Percentiles rank a stretch among this genome's conserved stretches.
Evolutionary conservation across 768 basidiomycete genomes (phyloP).

Genomic region (Rhizopogon vinicolor): DNA sequence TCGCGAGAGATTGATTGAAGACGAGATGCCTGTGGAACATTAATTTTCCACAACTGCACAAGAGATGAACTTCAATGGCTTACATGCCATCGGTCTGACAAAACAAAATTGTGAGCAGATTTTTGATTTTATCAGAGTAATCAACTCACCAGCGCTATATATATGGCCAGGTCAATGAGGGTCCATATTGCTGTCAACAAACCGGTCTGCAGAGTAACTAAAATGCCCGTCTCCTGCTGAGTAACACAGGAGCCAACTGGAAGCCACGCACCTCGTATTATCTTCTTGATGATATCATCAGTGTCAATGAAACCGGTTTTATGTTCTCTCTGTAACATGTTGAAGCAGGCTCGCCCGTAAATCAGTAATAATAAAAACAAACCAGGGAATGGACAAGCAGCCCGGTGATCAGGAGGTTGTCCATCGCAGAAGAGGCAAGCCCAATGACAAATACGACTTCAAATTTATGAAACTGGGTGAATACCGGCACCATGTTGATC

Average conservation of each 20-base stretch:
- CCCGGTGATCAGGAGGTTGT: conserved; percentile 44
- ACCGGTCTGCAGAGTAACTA: conserved; percentile 38
- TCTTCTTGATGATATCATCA: conserved; percentile 32
- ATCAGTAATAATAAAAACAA: conserved; percentile 8
- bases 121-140: no score
- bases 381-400: conserved; percentile 40
- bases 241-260: neutral
- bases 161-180: conserved; percentile 25
- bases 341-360: neutral
- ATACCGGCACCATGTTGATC: conserved; percentile 21
- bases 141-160: conserved; percentile 16
- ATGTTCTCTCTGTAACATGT: conserved; percentile 24
- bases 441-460: conserved; percentile 31
- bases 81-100: conserved; percentile 17
- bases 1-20: conserved; percentile 29
- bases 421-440: conserved; percentile 39
- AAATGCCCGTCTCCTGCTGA: neutral
- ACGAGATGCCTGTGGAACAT: conserved; percentile 16
- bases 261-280: conserved; percentile 25
- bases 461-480: conserved; percentile 25
- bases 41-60: neutral
- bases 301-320: conserved; percentile 33
- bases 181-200: conserved; percentile 34
- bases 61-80: conserved; percentile 2
- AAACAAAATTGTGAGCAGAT: conserved; percentile 5